These are phyloP conservation scores for Silene conica DNA, from an alignment of 148 eudicot genomes.

Conservation along the genomic window DNA sequence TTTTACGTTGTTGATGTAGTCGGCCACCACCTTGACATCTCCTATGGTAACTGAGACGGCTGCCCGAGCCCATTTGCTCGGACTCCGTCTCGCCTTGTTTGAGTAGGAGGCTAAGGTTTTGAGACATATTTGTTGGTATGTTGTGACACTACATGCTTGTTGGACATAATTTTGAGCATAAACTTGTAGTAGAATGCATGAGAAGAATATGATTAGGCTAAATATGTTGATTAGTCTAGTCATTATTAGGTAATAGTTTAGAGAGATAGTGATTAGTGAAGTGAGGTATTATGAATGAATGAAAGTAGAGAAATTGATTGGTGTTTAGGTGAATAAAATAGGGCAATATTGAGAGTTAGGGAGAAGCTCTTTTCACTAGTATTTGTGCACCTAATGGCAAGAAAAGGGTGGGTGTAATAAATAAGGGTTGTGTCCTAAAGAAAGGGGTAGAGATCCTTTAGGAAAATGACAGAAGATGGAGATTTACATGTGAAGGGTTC, in stretches of 20 bases:
- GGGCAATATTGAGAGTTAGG: not conserved
- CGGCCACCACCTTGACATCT: constrained; percentile 39
- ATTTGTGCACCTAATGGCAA: constrained; percentile 19
- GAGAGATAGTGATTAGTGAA: too few species aligned
- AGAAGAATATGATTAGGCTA: not conserved
- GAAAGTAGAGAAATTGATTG: not conserved
- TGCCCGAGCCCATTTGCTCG: constrained; percentile 58
- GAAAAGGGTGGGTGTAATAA: constrained; percentile 46
- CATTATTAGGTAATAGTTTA: not conserved
- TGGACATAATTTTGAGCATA: constrained; percentile 30
- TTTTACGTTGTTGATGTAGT: constrained; percentile 23
- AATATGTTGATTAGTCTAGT: not conserved
- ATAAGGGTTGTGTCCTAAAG: constrained; percentile 9
- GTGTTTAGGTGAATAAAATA: not conserved
- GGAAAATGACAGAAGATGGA: not conserved
- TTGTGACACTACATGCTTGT: constrained; percentile 66
- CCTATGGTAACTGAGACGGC: constrained; percentile 63
- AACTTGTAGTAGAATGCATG: constrained; percentile 7
- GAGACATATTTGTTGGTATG: constrained; percentile 48
- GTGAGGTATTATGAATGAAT: constrained; percentile 9
- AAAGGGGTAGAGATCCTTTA: not conserved
- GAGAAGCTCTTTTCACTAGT: not conserved
- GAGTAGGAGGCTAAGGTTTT: constrained; percentile 52
- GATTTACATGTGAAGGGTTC: constrained; percentile 17
- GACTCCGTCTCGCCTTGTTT: constrained; percentile 41